Percentiles rank a stretch among this genome's conserved stretches.
Evolutionary conservation across 768 basidiomycete genomes (phyloP).

Genomic region (Podaxis mareebaensis): DNA sequence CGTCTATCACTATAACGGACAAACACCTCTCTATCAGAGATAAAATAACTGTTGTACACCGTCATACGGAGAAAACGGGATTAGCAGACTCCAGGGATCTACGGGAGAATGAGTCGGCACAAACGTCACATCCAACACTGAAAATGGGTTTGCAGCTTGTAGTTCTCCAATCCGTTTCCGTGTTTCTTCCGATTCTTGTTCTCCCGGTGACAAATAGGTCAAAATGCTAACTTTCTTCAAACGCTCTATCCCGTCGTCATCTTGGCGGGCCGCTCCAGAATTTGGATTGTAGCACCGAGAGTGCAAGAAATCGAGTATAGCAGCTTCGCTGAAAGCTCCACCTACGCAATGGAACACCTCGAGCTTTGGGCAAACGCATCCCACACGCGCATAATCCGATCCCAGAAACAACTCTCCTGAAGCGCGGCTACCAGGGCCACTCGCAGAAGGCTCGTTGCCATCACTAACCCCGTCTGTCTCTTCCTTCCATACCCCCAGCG

Average conservation of each 20-base stretch:
- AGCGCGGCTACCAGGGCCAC: not conserved
- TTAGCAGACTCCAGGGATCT: no score
- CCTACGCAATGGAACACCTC: constrained; percentile 1
- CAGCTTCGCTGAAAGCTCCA: not conserved
- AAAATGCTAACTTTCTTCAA: not conserved
- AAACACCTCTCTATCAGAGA: no score
- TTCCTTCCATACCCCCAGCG: not conserved
- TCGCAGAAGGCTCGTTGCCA: not conserved
- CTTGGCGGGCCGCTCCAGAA: not conserved
- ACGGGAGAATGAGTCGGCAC: not conserved
- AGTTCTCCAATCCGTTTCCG: not conserved
- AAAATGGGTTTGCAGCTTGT: not conserved
- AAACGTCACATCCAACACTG: not conserved
- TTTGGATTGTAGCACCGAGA: not conserved
- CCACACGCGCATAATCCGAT: no score
- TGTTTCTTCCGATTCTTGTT: not conserved
- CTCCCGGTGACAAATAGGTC: not conserved
- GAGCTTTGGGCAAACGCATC: constrained; percentile 4
- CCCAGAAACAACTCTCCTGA: no score
- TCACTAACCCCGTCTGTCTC: not conserved
- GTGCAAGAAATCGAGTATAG: not conserved
- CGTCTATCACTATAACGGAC: no score
- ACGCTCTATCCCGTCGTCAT: no score
- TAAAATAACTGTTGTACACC: no score
- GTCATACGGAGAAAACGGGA: no score